Evolutionary conservation across 371 early-diverging fungal species (phyloP).

Genomic region (Quaeritorhiza haematococci): DNA sequence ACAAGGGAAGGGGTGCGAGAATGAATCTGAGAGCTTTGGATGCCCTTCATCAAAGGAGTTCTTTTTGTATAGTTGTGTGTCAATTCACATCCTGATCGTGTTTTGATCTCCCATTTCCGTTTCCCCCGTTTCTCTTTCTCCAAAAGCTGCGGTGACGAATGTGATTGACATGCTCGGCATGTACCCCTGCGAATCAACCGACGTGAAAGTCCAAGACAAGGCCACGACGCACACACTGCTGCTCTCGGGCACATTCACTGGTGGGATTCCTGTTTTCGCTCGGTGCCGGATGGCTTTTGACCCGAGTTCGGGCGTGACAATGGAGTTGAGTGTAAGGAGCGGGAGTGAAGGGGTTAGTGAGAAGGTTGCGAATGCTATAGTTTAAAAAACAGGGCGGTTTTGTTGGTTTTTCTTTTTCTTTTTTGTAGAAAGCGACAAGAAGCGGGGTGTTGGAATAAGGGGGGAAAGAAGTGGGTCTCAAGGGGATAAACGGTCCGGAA

Average conservation of each 20-base stretch:
- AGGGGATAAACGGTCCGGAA: no score
- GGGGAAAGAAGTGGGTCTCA: no score
- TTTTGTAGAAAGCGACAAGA: no score
- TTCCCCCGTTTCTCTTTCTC: neutral
- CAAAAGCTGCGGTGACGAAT: slow-evolving; percentile 56
- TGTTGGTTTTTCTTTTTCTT: neutral
- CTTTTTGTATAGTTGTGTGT: no score
- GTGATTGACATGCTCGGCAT: slow-evolving; percentile 78
- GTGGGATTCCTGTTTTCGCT: slow-evolving; percentile 66
- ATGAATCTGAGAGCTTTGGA: no score
- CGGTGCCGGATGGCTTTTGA: slow-evolving; percentile 86
- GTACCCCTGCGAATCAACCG: slow-evolving; percentile 70
- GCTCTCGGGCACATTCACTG: slow-evolving; percentile 81
- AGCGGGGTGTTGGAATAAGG: no score
- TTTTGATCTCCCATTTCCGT: neutral
- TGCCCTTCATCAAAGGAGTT: no score
- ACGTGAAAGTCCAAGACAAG: slow-evolving; percentile 60
- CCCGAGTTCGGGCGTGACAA: slow-evolving; percentile 75
- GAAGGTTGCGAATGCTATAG: slow-evolving; percentile 49
- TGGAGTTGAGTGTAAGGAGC: slow-evolving; percentile 85
- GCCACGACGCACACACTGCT: slow-evolving; percentile 78
- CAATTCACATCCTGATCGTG: neutral
- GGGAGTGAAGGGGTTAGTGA: slow-evolving; percentile 61
- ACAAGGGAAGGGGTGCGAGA: no score
- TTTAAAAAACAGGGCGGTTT: neutral